These are phyloP conservation scores for Zygoascus meyerae DNA, from an alignment of 1,139 yeast genomes.

Conservation along the genomic window DNA sequence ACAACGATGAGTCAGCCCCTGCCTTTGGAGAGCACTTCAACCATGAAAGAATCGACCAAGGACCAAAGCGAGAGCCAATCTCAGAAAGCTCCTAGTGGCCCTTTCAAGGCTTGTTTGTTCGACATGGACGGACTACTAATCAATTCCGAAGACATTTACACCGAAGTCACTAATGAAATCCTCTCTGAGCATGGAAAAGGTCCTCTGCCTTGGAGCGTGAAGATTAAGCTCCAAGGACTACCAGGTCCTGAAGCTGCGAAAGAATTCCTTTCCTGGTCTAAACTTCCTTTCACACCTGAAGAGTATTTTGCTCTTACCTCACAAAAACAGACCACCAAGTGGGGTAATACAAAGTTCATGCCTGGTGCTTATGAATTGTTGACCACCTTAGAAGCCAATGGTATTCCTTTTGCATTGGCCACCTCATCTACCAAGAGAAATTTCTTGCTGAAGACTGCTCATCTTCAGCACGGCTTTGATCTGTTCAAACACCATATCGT, in stretches of 20 bases:
- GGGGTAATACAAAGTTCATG: constrained; percentile 61
- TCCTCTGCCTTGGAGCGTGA: constrained; percentile 83
- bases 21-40: constrained; percentile 8
- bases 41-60: constrained; percentile 5
- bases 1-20: constrained; percentile 5
- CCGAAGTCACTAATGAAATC: constrained; percentile 63
- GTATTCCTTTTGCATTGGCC: constrained; percentile 84
- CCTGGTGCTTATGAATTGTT: constrained; percentile 83
- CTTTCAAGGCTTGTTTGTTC: constrained; percentile 67
- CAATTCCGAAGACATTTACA: constrained; percentile 87
- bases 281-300: constrained; percentile 60
- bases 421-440: constrained; percentile 69
- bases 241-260: constrained; percentile 71
- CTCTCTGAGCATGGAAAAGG: constrained; percentile 66
- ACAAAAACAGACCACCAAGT: constrained; percentile 49
- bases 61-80: not conserved
- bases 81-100: not conserved
- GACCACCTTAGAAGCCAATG: constrained; percentile 41
- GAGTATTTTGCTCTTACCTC: constrained; percentile 50
- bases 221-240: constrained; percentile 78
- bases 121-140: constrained; percentile 94
- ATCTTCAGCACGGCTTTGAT: constrained; percentile 54
- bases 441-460: constrained; percentile 62
- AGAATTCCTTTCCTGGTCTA: constrained; percentile 59
- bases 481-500: constrained; percentile 64